phyloP scores from a whole-genome alignment of 352 stramenopile species.

The Pythium vanterpoolii region DNA sequence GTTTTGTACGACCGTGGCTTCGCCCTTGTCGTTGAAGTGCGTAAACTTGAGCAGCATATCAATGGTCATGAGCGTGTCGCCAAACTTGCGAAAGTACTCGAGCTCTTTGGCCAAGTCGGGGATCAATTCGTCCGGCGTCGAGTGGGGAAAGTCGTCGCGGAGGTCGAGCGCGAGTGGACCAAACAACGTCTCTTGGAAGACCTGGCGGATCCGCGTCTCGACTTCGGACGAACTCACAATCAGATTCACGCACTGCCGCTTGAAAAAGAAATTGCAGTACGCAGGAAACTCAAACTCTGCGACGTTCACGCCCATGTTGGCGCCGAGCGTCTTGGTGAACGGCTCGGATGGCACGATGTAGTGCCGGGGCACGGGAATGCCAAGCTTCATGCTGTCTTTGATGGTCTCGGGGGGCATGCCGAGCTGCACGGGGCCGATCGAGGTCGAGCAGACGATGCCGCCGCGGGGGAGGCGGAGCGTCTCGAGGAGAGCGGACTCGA shows the following conservation, averaged over 20 bases:
- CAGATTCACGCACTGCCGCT: slow-evolving; percentile 82
- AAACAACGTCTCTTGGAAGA: slow-evolving; percentile 90
- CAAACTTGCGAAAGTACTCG: slow-evolving; percentile 89
- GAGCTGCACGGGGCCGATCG: slow-evolving; percentile 80
- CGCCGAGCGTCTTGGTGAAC: slow-evolving; percentile 93
- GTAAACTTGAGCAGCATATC: slow-evolving; percentile 89
- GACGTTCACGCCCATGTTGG: slow-evolving; percentile 94
- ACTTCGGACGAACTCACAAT: slow-evolving; percentile 78
- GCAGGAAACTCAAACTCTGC: slow-evolving; percentile 97
- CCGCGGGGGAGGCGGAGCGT: slow-evolving; percentile 70
- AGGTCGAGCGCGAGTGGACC: slow-evolving; percentile 71
- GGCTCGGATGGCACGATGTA: slow-evolving; percentile 95
- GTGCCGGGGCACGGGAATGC: slow-evolving; percentile 89
- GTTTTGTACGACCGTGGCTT: slow-evolving; percentile 52
- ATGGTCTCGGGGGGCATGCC: slow-evolving; percentile 97
- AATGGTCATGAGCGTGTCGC: slow-evolving; percentile 84
- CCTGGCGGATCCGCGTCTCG: slow-evolving; percentile 75
- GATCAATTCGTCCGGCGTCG: slow-evolving; percentile 47
- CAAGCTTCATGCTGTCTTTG: slow-evolving; percentile 96
- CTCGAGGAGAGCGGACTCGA: slow-evolving; percentile 40
- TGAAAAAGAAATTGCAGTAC: slow-evolving; percentile 98
- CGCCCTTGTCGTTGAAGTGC: slow-evolving; percentile 68
- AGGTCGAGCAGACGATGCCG: slow-evolving; percentile 72
- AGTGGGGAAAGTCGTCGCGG: slow-evolving; percentile 67
- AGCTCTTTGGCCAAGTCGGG: slow-evolving; percentile 83